Conservation (phyloP, 306 rosid genomes). For the Urtica urens region DNA sequence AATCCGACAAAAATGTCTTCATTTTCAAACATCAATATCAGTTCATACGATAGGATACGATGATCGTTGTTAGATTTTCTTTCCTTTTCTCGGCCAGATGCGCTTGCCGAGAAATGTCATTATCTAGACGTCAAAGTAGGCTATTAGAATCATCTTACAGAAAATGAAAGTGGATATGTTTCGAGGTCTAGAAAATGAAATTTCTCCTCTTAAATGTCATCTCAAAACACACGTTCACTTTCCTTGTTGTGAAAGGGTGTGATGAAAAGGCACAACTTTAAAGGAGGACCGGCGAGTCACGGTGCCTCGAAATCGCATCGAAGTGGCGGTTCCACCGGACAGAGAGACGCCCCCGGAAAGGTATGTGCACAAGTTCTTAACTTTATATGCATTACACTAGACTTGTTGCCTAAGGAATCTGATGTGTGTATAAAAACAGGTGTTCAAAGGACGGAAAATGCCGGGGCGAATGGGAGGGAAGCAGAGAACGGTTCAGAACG, state of each 20-base stretch:
- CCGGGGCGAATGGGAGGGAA: slow-evolving; percentile 93
- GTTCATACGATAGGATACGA: no score
- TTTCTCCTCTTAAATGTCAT: background rate
- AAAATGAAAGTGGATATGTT: no score
- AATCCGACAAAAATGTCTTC: no score
- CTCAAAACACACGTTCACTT: background rate
- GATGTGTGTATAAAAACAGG: slow-evolving; percentile 35
- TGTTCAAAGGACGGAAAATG: slow-evolving; percentile 74
- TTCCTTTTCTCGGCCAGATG: no score
- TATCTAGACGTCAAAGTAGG: no score
- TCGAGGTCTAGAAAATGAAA: background rate
- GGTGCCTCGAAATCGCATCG: slow-evolving; percentile 65
- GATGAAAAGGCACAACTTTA: slow-evolving; percentile 41
- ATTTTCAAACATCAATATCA: no score
- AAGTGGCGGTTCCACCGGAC: slow-evolving; percentile 64
- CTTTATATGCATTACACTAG: background rate
- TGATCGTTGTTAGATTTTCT: no score
- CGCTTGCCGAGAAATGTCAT: no score
- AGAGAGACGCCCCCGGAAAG: slow-evolving; percentile 62
- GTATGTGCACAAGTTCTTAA: slow-evolving; percentile 19
- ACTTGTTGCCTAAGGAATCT: background rate
- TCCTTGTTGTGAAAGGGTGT: slow-evolving; percentile 45
- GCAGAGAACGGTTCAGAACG: slow-evolving; percentile 84
- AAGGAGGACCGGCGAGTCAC: slow-evolving; percentile 65
- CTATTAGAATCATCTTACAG: no score